Evolutionary conservation across 495 filamentous ascomycete genomes (phyloP).

Genomic region (Chaetomium tenue): DNA sequence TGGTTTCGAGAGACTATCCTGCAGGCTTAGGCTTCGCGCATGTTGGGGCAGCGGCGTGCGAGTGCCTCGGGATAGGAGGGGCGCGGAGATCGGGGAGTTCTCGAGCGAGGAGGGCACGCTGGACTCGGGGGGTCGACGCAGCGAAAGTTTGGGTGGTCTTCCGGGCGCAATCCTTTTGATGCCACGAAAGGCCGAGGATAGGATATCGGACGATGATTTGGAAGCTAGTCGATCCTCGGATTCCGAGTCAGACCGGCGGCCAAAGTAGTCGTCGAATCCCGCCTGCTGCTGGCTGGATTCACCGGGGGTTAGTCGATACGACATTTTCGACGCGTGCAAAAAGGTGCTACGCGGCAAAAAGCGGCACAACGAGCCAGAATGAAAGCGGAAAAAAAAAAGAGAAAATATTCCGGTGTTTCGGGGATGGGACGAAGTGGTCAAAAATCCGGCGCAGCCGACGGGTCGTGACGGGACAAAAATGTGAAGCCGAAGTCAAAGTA

Average conservation of each 20-base stretch:
- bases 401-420: background rate
- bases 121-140: slow-evolving; percentile 33
- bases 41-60: slow-evolving; percentile 38
- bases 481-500: background rate
- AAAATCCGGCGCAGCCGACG: slow-evolving; percentile 9
- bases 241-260: slow-evolving; percentile 40
- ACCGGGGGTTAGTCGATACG: slow-evolving; percentile 35
- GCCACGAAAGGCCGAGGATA: slow-evolving; percentile 51
- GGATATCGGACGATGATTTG: slow-evolving; percentile 44
- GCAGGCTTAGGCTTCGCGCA: slow-evolving; percentile 50
- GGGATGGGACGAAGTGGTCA: background rate
- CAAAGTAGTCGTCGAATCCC: slow-evolving; percentile 28
- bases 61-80: slow-evolving; percentile 26
- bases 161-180: slow-evolving; percentile 49
- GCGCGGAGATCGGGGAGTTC: slow-evolving; percentile 30
- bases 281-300: slow-evolving; percentile 33
- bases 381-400: background rate
- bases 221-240: slow-evolving; percentile 39
- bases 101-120: slow-evolving; percentile 25
- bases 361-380: slow-evolving; percentile 12
- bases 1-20: slow-evolving; percentile 53
- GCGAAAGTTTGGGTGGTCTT: slow-evolving; percentile 35
- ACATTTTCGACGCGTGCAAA: slow-evolving; percentile 26
- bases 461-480: too few species aligned
- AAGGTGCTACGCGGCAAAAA: slow-evolving; percentile 22